Percentiles rank a stretch among this genome's conserved stretches.
Conservation (phyloP, 2,329 filamentous ascomycete genomes). For the Penicillium fuscoglaucum region DNA sequence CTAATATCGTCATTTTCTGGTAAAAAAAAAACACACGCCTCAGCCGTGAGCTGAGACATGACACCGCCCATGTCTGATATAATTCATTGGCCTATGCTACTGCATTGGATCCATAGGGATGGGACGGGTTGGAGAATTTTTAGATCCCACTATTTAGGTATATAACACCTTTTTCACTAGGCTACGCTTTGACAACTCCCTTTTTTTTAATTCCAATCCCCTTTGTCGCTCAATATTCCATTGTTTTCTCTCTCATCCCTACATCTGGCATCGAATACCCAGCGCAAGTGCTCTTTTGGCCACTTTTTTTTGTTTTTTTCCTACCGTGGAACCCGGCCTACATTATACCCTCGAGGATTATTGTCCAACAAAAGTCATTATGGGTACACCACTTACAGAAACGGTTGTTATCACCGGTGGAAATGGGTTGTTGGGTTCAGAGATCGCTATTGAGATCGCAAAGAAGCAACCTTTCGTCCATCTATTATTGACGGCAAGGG, state of each 20-base stretch:
- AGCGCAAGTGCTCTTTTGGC: background rate
- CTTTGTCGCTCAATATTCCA: constrained; percentile 8
- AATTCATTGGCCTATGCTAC: constrained; percentile 12
- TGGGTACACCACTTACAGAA: constrained; percentile 38
- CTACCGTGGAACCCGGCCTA: background rate
- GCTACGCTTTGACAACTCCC: background rate
- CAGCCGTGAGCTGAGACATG: constrained; percentile 23
- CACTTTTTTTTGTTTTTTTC: background rate
- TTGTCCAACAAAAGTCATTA: constrained; percentile 10
- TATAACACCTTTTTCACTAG: constrained; percentile 14
- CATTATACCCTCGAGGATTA: background rate
- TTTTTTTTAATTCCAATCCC: background rate
- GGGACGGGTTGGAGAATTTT: constrained; percentile 13
- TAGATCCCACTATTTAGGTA: constrained; percentile 8
- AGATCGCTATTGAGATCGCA: constrained; percentile 38
- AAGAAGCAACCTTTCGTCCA: constrained; percentile 40
- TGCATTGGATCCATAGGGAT: constrained; percentile 1
- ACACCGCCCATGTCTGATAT: constrained; percentile 15
- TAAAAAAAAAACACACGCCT: constrained; percentile 6
- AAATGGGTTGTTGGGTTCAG: constrained; percentile 38
- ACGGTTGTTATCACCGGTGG: constrained; percentile 42
- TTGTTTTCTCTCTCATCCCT: constrained; percentile 1
- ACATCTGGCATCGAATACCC: constrained; percentile 1
- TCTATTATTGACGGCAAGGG: constrained; percentile 34
- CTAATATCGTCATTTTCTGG: constrained; percentile 15